A percentile compares a stretch with the other conserved stretches of the same genome.
Evolutionary conservation across 2,329 filamentous ascomycete genomes (phyloP).

Genomic region (Lizonia empirigonia): DNA sequence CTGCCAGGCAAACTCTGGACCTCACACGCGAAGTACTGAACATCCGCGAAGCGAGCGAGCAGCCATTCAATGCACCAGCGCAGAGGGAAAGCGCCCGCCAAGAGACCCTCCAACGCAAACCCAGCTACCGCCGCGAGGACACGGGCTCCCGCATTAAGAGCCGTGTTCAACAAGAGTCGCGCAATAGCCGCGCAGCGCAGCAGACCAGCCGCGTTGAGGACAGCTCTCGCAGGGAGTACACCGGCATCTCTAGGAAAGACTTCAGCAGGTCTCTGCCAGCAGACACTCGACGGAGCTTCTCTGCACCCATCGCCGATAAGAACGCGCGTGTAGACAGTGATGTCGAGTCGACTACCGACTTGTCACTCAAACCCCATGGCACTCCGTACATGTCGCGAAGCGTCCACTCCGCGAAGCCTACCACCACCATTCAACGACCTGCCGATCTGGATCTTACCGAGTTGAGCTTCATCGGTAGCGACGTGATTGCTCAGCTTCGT

Average conservation of each 20-base stretch:
- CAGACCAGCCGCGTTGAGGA: slow-evolving; percentile 25
- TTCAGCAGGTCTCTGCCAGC: slow-evolving; percentile 22
- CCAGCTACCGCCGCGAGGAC: slow-evolving; percentile 40
- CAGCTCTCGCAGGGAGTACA: slow-evolving; percentile 34
- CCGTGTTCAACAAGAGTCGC: slow-evolving; percentile 43
- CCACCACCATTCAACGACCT: slow-evolving; percentile 35
- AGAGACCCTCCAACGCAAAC: slow-evolving; percentile 31
- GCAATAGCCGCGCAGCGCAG: slow-evolving; percentile 38
- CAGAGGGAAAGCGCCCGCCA: slow-evolving; percentile 27
- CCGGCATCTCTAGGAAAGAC: slow-evolving; percentile 25
- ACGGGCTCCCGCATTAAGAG: slow-evolving; percentile 42
- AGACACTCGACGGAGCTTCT: slow-evolving; percentile 35
- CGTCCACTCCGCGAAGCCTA: slow-evolving; percentile 22
- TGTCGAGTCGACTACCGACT: slow-evolving; percentile 48
- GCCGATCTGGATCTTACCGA: slow-evolving; percentile 54
- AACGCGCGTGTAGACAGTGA: slow-evolving; percentile 33
- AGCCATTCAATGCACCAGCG: slow-evolving; percentile 17
- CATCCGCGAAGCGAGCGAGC: slow-evolving; percentile 34
- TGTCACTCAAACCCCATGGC: slow-evolving; percentile 44
- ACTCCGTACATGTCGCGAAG: slow-evolving; percentile 38
- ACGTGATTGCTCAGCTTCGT: slow-evolving; percentile 60
- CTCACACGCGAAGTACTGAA: slow-evolving; percentile 41
- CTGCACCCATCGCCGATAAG: slow-evolving; percentile 38
- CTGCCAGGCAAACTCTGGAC: slow-evolving; percentile 33
- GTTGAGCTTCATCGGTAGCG: slow-evolving; percentile 60